Evolutionary conservation across 192 early-diverging fungal species (phyloP).

Genomic region (Ambispora gerdemannii): DNA sequence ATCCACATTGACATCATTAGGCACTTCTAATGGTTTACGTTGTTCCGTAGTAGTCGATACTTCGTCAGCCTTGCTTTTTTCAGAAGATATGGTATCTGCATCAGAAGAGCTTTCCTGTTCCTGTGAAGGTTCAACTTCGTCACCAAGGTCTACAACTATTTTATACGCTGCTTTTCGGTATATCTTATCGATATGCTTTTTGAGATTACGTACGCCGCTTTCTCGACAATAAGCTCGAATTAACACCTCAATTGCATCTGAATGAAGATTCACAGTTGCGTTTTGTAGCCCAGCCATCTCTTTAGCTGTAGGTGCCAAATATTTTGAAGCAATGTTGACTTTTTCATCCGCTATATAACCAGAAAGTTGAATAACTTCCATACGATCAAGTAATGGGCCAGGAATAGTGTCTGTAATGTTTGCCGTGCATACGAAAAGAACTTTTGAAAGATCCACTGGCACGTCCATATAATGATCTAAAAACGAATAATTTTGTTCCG

Average conservation of each 20-base stretch:
- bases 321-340: constrained; percentile 91
- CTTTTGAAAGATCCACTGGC: constrained; percentile 95
- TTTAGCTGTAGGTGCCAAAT: constrained; percentile 83
- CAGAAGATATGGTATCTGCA: constrained; percentile 9
- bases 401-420: constrained; percentile 98
- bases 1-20: constrained; percentile 54
- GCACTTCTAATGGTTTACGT: constrained; percentile 47
- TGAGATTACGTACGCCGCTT: constrained; percentile 95
- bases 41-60: constrained; percentile 32
- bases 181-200: constrained; percentile 99
- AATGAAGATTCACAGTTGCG: constrained; percentile 64
- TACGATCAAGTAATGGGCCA: constrained; percentile 94
- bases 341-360: constrained; percentile 89
- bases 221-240: constrained; percentile 94
- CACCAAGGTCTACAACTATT: constrained; percentile 65
- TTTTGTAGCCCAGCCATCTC: constrained; percentile 76
- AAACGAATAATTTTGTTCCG: constrained; percentile 96
- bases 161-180: constrained; percentile 94
- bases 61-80: constrained; percentile 22
- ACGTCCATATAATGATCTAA: constrained; percentile 99
- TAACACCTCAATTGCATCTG: constrained; percentile 77
- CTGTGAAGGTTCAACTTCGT: constrained; percentile 31
- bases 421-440: constrained; percentile 98
- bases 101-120: constrained; percentile 11
- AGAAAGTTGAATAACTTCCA: constrained; percentile 96